A percentile compares a stretch with the other conserved stretches of the same genome.
Evolutionary conservation across 768 basidiomycete genomes (phyloP).

Genomic region (Boletus insuetus): DNA sequence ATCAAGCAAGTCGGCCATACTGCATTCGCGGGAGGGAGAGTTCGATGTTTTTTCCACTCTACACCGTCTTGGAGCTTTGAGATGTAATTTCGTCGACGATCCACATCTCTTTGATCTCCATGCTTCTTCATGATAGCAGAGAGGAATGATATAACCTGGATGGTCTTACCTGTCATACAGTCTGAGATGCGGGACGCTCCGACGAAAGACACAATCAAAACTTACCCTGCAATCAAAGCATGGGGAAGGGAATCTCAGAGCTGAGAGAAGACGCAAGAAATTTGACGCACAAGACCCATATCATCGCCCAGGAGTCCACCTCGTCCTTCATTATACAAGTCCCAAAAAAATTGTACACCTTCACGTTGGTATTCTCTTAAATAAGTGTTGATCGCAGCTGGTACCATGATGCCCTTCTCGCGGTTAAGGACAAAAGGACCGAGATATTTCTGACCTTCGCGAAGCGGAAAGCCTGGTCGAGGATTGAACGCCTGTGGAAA

Average conservation of each 20-base stretch:
- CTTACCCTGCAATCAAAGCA: slow-evolving; percentile 25
- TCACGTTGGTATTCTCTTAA: slow-evolving; percentile 91
- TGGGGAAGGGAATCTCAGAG: neutral
- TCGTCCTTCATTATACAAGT: slow-evolving; percentile 58
- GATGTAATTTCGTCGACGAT: slow-evolving; percentile 66
- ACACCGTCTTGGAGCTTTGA: slow-evolving; percentile 57
- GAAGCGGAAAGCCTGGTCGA: slow-evolving; percentile 55
- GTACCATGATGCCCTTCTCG: slow-evolving; percentile 48
- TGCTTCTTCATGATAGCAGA: slow-evolving; percentile 89
- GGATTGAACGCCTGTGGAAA: slow-evolving; percentile 38
- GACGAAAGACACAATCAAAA: neutral
- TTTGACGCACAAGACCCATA: slow-evolving; percentile 73
- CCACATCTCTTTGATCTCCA: slow-evolving; percentile 60
- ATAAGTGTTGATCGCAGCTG: slow-evolving; percentile 75
- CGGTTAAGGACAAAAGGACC: slow-evolving; percentile 53
- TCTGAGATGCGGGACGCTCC: neutral
- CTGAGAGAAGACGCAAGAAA: neutral
- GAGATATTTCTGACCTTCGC: slow-evolving; percentile 38
- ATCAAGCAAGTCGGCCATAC: slow-evolving; percentile 89
- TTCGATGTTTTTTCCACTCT: slow-evolving; percentile 51
- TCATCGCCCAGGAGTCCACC: slow-evolving; percentile 94
- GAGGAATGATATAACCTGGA: slow-evolving; percentile 87
- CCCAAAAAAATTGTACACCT: slow-evolving; percentile 80
- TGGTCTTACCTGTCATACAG: slow-evolving; percentile 72
- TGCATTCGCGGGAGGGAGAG: slow-evolving; percentile 62